phyloP scores from a whole-genome alignment of 176 grass and related monocot genomes.

The Raddia guianensis region DNA sequence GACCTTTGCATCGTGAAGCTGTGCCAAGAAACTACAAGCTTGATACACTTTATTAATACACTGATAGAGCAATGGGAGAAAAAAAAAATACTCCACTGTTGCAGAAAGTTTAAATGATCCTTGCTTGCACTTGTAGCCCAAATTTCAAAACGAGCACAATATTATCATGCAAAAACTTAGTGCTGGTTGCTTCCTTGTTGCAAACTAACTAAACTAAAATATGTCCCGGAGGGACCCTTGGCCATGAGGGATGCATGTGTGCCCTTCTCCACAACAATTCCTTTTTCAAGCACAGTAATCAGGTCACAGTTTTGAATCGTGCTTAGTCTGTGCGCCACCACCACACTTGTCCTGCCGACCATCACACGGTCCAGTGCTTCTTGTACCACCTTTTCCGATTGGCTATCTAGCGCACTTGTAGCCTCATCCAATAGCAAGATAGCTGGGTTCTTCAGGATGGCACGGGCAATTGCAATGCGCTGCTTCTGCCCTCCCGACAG shows the following conservation, averaged over 20 bases:
- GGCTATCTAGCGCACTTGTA: conserved; percentile 90
- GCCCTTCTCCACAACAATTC: conserved; percentile 81
- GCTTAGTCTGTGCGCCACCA: conserved; percentile 88
- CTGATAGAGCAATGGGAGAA: conserved; percentile 27
- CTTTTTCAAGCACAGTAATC: conserved; percentile 84
- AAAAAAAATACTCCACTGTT: conserved; percentile 29
- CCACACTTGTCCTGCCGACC: conserved; percentile 83
- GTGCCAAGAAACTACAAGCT: conserved; percentile 38
- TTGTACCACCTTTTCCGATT: conserved; percentile 92
- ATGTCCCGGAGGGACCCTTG: conserved; percentile 69
- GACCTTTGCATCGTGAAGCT: conserved; percentile 23
- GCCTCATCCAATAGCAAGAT: conserved; percentile 89
- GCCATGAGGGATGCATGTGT: conserved; percentile 89
- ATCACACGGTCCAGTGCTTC: conserved; percentile 85
- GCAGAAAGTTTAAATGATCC: conserved; percentile 22
- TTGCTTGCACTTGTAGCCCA: conserved; percentile 24
- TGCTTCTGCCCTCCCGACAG: conserved; percentile 96
- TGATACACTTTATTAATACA: not conserved
- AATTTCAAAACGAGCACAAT: not conserved
- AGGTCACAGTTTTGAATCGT: conserved; percentile 82
- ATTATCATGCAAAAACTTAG: conserved; percentile 30
- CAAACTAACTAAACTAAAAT: conserved; percentile 76
- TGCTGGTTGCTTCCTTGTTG: conserved; percentile 66
- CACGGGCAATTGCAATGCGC: conserved; percentile 89
- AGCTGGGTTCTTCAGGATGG: conserved; percentile 83